phyloP scores from a whole-genome alignment of 441 rosid genomes.

The Lepidium campestre region DNA sequence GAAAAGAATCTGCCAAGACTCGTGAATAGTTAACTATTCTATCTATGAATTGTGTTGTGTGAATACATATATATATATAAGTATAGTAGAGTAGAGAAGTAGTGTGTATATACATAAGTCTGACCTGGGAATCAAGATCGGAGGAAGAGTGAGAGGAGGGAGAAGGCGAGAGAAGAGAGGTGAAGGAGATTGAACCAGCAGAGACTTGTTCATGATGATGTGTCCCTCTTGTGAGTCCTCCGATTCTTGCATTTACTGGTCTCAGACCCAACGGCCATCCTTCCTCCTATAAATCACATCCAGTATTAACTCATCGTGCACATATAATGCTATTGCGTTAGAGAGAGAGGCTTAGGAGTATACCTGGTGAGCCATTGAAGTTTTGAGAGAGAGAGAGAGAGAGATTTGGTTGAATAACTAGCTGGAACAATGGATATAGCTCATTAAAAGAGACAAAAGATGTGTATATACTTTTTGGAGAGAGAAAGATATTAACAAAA shows the following conservation, averaged over 20 bases:
- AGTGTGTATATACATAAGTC: background rate
- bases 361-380: constrained; percentile 28
- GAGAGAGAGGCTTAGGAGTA: background rate
- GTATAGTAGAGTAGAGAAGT: background rate
- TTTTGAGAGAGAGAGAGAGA: background rate
- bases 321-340: background rate
- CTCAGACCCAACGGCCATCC: constrained; percentile 86
- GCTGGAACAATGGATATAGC: background rate
- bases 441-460: background rate
- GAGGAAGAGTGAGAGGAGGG: constrained; percentile 49
- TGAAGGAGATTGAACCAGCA: constrained; percentile 61
- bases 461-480: background rate
- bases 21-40: background rate
- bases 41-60: background rate
- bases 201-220: constrained; percentile 24
- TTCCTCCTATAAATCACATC: constrained; percentile 42
- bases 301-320: background rate
- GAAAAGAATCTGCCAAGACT: background rate
- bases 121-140: constrained; percentile 73
- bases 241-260: constrained; percentile 68
- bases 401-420: background rate
- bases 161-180: constrained; percentile 54
- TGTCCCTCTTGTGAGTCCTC: constrained; percentile 43
- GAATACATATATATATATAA: background rate
- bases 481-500: background rate